These are phyloP conservation scores for Moesziomyces sp. DNA, from an alignment of 1,284 basidiomycete species.

Conservation along the genomic window DNA sequence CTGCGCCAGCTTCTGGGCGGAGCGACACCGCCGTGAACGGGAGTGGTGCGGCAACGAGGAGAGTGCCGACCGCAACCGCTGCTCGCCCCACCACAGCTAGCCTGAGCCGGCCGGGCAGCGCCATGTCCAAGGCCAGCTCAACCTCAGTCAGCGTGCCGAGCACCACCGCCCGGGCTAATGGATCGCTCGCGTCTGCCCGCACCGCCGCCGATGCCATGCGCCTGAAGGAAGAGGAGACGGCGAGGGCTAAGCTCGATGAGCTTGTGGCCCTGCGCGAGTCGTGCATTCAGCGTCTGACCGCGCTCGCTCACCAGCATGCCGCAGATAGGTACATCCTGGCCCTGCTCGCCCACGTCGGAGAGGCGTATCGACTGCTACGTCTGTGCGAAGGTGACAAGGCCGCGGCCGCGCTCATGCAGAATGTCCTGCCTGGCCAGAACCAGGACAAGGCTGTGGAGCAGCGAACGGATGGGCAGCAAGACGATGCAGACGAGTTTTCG, in stretches of 20 bases:
- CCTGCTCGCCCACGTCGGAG: slow-evolving; percentile 48
- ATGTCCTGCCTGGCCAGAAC: background rate
- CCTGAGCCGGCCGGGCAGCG: slow-evolving; percentile 35
- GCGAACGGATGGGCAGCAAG: background rate
- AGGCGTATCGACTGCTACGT: slow-evolving; percentile 56
- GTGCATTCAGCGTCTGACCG: slow-evolving; percentile 21
- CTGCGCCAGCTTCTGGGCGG: slow-evolving; percentile 7
- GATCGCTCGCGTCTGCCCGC: slow-evolving; percentile 21
- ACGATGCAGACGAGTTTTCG: slow-evolving; percentile 10
- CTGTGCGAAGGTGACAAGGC: slow-evolving; percentile 48
- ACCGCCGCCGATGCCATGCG: slow-evolving; percentile 41
- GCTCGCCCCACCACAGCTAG: slow-evolving; percentile 11
- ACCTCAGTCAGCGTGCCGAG: slow-evolving; percentile 14
- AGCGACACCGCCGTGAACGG: slow-evolving; percentile 10
- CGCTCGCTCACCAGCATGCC: slow-evolving; percentile 31
- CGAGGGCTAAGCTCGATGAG: slow-evolving; percentile 20
- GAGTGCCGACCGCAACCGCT: slow-evolving; percentile 2
- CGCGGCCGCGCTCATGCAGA: slow-evolving; percentile 26
- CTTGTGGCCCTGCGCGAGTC: slow-evolving; percentile 21
- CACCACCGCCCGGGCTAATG: slow-evolving; percentile 15
- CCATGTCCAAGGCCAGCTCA: slow-evolving; percentile 45
- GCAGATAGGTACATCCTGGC: slow-evolving; percentile 42
- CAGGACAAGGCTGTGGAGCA: background rate
- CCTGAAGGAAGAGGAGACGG: slow-evolving; percentile 27
- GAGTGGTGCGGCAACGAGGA: slow-evolving; percentile 6